phyloP scores from a whole-genome alignment of 129 eudicot genomes.

The Mikania micrantha region DNA sequence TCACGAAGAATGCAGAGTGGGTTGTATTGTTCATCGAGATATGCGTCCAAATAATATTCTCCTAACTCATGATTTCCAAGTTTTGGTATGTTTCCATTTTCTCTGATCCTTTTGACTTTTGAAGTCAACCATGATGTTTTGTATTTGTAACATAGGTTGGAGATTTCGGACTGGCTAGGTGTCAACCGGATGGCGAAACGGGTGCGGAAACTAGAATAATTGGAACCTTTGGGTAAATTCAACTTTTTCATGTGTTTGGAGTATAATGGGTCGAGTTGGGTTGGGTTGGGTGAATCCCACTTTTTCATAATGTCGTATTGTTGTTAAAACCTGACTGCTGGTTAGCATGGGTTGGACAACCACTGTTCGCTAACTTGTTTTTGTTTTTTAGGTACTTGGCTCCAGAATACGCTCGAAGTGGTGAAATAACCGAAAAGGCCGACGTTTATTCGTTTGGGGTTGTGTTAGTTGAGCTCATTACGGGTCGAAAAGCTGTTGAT shows the following conservation, averaged over 20 bases:
- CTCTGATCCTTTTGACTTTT: neutral
- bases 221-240: slow-evolving; percentile 79
- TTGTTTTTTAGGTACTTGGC: slow-evolving; percentile 61
- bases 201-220: slow-evolving; percentile 74
- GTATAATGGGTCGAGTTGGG: too few relatives aligned
- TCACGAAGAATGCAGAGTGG: slow-evolving; percentile 95
- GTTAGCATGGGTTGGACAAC: too few relatives aligned
- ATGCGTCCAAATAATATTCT: slow-evolving; percentile 94
- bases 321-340: too few relatives aligned
- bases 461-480: slow-evolving; percentile 71
- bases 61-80: slow-evolving; percentile 88
- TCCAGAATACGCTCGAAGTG: slow-evolving; percentile 94
- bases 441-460: slow-evolving; percentile 92
- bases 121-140: slow-evolving; percentile 14
- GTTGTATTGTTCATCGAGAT: slow-evolving; percentile 92
- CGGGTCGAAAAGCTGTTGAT: slow-evolving; percentile 87
- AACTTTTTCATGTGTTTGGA: too few relatives aligned
- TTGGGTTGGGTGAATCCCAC: too few relatives aligned
- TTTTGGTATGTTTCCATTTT: slow-evolving; percentile 41
- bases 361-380: neutral
- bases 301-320: too few relatives aligned
- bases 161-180: slow-evolving; percentile 91
- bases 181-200: slow-evolving; percentile 81
- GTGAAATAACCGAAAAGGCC: slow-evolving; percentile 84
- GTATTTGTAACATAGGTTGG: slow-evolving; percentile 57